These are phyloP conservation scores for Trifolium dubium DNA, from an alignment of 306 rosid genomes.

Conservation along the genomic window DNA sequence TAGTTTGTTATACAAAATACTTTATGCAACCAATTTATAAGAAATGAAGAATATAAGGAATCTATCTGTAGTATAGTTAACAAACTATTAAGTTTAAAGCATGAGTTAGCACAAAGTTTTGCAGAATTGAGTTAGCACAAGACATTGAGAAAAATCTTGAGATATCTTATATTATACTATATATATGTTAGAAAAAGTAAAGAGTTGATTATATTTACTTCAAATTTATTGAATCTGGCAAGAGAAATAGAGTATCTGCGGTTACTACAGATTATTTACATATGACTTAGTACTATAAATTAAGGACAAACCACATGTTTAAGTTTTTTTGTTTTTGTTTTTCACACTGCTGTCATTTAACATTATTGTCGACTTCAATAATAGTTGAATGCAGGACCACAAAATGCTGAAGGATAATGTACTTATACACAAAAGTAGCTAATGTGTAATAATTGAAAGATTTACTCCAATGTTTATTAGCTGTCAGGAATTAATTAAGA, in stretches of 20 bases:
- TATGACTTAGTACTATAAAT: constrained; percentile 26
- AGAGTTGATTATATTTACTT: constrained; percentile 19
- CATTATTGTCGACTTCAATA: constrained; percentile 68
- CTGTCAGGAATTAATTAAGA: constrained; percentile 81
- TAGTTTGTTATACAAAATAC: too few relatives aligned
- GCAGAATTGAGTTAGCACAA: background rate
- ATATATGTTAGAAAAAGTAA: constrained; percentile 3
- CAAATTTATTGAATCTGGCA: constrained; percentile 22
- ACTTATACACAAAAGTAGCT: constrained; percentile 52
- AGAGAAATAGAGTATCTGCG: background rate
- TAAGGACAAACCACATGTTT: constrained; percentile 59
- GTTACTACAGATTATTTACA: constrained; percentile 38
- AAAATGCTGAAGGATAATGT: constrained; percentile 51
- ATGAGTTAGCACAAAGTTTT: background rate
- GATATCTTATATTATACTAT: background rate
- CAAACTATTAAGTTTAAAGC: too few relatives aligned
- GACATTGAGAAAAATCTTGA: background rate
- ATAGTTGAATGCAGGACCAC: constrained; percentile 65
- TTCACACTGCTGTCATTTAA: constrained; percentile 52
- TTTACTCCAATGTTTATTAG: constrained; percentile 69
- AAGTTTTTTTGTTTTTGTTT: constrained; percentile 33
- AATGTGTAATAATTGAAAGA: constrained; percentile 66
- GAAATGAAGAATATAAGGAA: too few relatives aligned
- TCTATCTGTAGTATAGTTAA: too few relatives aligned
- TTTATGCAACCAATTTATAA: too few relatives aligned